phyloP scores from a whole-genome alignment of 768 basidiomycete species.

The Boletus vermiculosoides region DNA sequence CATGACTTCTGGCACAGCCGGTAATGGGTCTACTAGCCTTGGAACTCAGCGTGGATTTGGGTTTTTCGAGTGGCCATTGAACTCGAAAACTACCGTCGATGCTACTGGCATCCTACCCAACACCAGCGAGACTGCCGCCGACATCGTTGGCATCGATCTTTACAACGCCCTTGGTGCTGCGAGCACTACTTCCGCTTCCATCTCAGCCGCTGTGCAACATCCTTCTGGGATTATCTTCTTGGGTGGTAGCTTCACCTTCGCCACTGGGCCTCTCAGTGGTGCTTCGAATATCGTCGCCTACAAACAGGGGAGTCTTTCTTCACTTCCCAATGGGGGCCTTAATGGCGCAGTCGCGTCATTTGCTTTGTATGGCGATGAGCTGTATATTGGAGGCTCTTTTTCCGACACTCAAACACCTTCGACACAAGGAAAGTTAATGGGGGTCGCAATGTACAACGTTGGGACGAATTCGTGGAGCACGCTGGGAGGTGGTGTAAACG shows the following conservation, averaged over 20 bases:
- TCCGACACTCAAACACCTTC: constrained; percentile 59
- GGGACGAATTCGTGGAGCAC: constrained; percentile 61
- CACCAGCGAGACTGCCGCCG: constrained; percentile 64
- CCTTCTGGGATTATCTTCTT: constrained; percentile 65
- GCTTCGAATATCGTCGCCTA: constrained; percentile 72
- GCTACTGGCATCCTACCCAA: constrained; percentile 66
- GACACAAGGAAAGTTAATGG: constrained; percentile 49
- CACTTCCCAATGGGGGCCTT: constrained; percentile 66
- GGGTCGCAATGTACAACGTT: constrained; percentile 73
- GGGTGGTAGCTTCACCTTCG: constrained; percentile 72
- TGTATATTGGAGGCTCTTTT: constrained; percentile 92
- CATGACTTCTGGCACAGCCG: constrained; percentile 33
- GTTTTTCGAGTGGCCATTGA: constrained; percentile 84
- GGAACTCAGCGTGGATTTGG: constrained; percentile 63
- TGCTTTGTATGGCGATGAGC: constrained; percentile 54
- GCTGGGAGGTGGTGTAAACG: constrained; percentile 74
- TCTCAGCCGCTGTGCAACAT: constrained; percentile 63
- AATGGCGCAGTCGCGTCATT: constrained; percentile 76
- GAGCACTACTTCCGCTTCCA: constrained; percentile 33
- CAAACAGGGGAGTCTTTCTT: constrained; percentile 53
- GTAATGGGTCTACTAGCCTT: constrained; percentile 33
- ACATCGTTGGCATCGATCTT: constrained; percentile 59
- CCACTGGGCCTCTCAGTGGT: constrained; percentile 53
- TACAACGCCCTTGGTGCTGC: constrained; percentile 58
- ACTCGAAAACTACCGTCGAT: constrained; percentile 44